These are phyloP conservation scores for Monosporascus sp. DNA, from an alignment of 2,329 filamentous ascomycete genomes.

Conservation along the genomic window DNA sequence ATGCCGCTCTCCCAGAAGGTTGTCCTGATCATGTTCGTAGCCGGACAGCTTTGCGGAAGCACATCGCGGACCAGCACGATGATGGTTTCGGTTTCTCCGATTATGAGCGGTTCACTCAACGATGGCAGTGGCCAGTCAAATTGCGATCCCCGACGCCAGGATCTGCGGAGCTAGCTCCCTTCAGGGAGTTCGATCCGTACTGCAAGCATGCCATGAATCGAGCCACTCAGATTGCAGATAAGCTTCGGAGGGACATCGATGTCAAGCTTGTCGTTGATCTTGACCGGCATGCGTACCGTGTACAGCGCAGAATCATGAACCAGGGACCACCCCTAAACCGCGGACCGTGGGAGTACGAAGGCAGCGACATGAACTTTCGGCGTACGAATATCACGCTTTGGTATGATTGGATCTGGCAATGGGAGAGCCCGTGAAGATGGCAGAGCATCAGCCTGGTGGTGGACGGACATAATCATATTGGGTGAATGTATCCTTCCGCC, in stretches of 20 bases:
- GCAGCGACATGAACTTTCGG: too few relatives aligned
- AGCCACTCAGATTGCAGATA: not conserved
- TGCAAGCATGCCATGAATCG: not conserved
- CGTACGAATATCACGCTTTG: too few relatives aligned
- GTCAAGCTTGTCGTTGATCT: not conserved
- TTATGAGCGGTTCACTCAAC: not conserved
- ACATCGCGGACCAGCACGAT: not conserved
- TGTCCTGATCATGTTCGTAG: not conserved
- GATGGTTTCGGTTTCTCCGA: not conserved
- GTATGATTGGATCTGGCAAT: too few relatives aligned
- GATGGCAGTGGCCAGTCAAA: not conserved
- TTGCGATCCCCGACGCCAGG: too few relatives aligned
- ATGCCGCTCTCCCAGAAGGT: not conserved
- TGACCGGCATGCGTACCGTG: not conserved
- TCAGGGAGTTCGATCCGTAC: not conserved
- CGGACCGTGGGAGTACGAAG: too few relatives aligned
- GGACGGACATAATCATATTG: too few relatives aligned
- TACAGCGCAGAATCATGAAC: too few relatives aligned
- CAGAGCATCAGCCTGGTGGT: too few relatives aligned
- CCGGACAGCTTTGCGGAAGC: not conserved
- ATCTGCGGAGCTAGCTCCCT: not conserved
- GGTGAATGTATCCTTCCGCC: too few relatives aligned
- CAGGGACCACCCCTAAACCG: too few relatives aligned
- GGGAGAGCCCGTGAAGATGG: too few relatives aligned
- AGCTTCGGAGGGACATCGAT: not conserved